These are phyloP conservation scores for Astrothelium macrocarpum DNA, from an alignment of 495 filamentous ascomycete species.

Conservation along the genomic window DNA sequence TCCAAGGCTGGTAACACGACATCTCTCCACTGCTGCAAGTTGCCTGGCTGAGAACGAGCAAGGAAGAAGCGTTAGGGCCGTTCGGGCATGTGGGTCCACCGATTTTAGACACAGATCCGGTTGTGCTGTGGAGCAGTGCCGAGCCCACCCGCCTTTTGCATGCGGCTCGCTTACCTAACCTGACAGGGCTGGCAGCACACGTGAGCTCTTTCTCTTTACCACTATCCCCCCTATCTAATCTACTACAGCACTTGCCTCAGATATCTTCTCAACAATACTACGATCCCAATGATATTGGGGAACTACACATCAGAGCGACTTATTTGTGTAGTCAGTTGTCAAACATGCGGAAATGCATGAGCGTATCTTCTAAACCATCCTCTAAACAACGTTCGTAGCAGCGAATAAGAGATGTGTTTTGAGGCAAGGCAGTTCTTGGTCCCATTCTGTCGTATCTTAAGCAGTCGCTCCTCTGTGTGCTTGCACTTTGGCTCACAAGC, in stretches of 20 bases:
- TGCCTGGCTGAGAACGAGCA: not conserved
- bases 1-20: not conserved
- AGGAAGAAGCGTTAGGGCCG: not conserved
- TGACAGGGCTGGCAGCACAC: not conserved
- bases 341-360: no score
- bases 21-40: not conserved
- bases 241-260: not conserved
- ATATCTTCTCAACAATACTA: not conserved
- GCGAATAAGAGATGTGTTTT: no score
- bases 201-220: not conserved
- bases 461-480: no score
- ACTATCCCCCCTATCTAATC: not conserved
- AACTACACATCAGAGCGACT: not conserved
- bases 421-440: no score
- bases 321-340: no score
- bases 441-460: no score
- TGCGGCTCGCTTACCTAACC: slow-evolving; percentile 2
- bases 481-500: no score
- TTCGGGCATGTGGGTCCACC: not conserved
- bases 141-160: not conserved
- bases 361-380: no score
- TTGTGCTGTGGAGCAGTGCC: not conserved
- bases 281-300: not conserved
- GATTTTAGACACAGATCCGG: not conserved
- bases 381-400: no score